Evolutionary conservation across 2,329 filamentous ascomycete genomes (phyloP), one percentile per base, ranked within the genome.

Genomic region (Paraconiothyrium brasiliense): DNA sequence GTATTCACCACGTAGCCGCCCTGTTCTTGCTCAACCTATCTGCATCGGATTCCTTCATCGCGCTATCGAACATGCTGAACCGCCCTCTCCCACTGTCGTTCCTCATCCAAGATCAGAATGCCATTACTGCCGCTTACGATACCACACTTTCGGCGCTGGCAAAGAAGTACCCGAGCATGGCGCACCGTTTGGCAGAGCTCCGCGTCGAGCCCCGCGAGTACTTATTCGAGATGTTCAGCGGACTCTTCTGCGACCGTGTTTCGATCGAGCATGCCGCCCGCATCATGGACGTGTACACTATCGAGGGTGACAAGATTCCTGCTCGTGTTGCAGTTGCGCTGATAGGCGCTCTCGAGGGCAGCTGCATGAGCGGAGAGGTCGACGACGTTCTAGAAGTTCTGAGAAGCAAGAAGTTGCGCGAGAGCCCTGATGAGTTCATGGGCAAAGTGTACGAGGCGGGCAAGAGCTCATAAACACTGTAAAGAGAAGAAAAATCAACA

Each of bases 201-300:
- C 71, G 74, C 49, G 75, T 82, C n/a, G 73, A 76, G 57, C 75
- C 77, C 0, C 71, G 75, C 62, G 79, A 81, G 20, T 91, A 88
- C 67, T 81, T 93, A 7, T 78, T 83, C 32, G 80, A 84, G 14
- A 80, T 92, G 55, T 91, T 92, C 70, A 85, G 85, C 6, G 83
- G 83, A 16, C 80, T 93, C 6, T 92, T 92, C 73, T 78, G 75
- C 56, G 69, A 70, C 2, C 90, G 90, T 43, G 79, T 92, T 4
- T 85, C 85, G 8, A 83, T 93, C 16, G 92, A 94, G 70, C 86
- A 91, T 67, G 90, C 88, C 4, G 87, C 88, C 1, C 82, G 92
- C 2, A 78, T 95, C 13, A 94, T 91, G 91, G 92, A 96, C 66
- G 87, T 94, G 0, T 93, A 92, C 67, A 88, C 92, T 3, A 93